phyloP scores from a whole-genome alignment of 208 protist species.

The Crithidia expoeki region DNA sequence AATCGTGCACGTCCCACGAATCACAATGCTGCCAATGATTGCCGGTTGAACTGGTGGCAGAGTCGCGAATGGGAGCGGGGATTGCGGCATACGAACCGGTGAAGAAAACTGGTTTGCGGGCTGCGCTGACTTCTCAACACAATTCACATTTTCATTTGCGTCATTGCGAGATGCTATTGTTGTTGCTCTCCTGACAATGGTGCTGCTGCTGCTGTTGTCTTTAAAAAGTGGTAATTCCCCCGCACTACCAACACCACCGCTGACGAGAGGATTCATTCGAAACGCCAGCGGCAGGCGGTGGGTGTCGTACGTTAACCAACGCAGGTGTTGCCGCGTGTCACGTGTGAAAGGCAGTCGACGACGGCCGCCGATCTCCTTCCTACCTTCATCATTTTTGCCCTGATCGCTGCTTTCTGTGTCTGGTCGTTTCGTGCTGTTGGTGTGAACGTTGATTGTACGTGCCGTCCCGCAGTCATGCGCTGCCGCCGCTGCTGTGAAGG shows the following conservation, averaged over 20 bases:
- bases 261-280: slow-evolving; percentile 6
- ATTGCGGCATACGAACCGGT: no score
- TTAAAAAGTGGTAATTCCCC: background rate
- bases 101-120: no score
- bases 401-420: background rate
- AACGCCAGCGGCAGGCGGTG: slow-evolving; percentile 14
- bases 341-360: background rate
- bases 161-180: no score
- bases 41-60: slow-evolving; percentile 15
- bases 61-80: background rate
- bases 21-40: slow-evolving; percentile 22
- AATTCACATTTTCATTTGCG: no score
- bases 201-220: background rate
- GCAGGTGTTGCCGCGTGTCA: slow-evolving; percentile 5
- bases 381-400: background rate
- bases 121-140: no score
- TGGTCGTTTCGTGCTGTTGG: background rate
- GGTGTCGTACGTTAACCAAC: slow-evolving; percentile 11
- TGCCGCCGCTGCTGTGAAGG: background rate
- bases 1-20: slow-evolving; percentile 26
- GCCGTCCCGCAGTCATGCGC: no score
- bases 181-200: background rate
- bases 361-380: background rate
- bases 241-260: background rate
- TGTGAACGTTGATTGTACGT: no score